Conservation (phyloP, 1,284 basidiomycete species). For the Ganoderma lingzhi region DNA sequence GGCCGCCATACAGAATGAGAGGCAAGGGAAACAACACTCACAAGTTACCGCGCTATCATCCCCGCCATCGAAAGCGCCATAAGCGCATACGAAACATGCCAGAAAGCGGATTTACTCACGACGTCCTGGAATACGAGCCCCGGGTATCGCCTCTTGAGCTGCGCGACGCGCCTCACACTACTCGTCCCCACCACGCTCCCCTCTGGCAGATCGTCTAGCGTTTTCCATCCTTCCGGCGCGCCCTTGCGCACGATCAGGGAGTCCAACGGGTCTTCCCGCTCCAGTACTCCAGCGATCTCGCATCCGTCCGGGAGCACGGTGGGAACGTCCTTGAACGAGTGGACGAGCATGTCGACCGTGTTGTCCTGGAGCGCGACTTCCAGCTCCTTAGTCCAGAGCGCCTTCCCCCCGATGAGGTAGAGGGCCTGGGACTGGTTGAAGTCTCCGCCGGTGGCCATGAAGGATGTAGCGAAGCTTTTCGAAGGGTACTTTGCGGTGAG, state of each 20-base stretch:
- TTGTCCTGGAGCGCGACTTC: conserved; percentile 83
- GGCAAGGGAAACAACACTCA: not conserved
- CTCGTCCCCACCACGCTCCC: conserved; percentile 95
- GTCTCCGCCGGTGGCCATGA: conserved; percentile 94
- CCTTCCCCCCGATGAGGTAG: conserved; percentile 85
- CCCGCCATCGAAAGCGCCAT: not conserved
- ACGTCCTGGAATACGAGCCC: conserved; percentile 87
- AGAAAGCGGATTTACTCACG: conserved; percentile 58
- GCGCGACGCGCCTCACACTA: conserved; percentile 92
- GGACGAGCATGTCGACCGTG: conserved; percentile 92
- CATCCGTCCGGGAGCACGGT: conserved; percentile 71
- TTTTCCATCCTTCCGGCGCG: conserved; percentile 64
- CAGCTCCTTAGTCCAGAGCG: conserved; percentile 95
- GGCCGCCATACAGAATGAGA: not conserved
- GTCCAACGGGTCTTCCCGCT: conserved; percentile 92
- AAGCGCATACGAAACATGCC: not conserved
- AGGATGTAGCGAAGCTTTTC: conserved; percentile 72
- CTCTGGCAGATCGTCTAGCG: conserved; percentile 85
- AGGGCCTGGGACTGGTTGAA: conserved; percentile 88
- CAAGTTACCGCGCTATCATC: conserved; percentile 7
- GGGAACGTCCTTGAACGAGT: conserved; percentile 96
- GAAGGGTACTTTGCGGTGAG: conserved; percentile 58
- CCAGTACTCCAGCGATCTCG: conserved; percentile 75
- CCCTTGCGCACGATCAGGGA: conserved; percentile 89
- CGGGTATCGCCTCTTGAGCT: conserved; percentile 61